These are phyloP conservation scores for Terana coerulea DNA, from an alignment of 768 basidiomycete species.

Conservation along the genomic window DNA sequence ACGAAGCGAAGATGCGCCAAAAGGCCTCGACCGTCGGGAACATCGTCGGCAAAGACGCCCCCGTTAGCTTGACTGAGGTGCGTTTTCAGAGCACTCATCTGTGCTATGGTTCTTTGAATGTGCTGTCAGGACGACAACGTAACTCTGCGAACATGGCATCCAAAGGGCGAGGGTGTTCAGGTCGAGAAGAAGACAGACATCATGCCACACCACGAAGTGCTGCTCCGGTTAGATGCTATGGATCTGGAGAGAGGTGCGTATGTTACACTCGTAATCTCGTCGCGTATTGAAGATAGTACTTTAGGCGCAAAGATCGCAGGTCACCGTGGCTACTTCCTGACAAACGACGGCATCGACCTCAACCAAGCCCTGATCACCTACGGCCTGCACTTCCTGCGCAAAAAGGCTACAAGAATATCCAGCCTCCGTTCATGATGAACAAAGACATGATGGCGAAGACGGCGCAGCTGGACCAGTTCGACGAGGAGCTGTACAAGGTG, in stretches of 20 bases:
- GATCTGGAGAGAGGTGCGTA: constrained; percentile 86
- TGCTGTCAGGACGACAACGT: constrained; percentile 82
- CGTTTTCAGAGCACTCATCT: constrained; percentile 19
- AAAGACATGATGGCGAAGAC: constrained; percentile 97
- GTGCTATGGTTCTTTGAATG: neutral
- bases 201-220: constrained; percentile 96
- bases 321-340: constrained; percentile 96
- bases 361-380: constrained; percentile 96
- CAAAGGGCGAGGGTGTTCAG: constrained; percentile 67
- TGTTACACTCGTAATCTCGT: neutral
- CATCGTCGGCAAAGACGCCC: constrained; percentile 83
- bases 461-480: constrained; percentile 96
- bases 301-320: constrained; percentile 88
- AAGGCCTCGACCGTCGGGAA: constrained; percentile 87
- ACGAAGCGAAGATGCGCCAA: constrained; percentile 72
- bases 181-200: constrained; percentile 72
- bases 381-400: constrained; percentile 88
- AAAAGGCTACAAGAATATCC: constrained; percentile 88
- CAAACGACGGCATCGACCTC: constrained; percentile 92
- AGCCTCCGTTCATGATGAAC: constrained; percentile 98
- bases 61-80: constrained; percentile 87
- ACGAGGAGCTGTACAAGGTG: constrained; percentile 98
- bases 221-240: constrained; percentile 90
- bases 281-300: constrained; percentile 1
- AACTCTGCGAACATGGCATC: constrained; percentile 81